Evolutionary conservation across 352 stramenopile species (phyloP), one percentile per base, ranked within the genome.

Genomic region (Nothophytophthora sp.): DNA sequence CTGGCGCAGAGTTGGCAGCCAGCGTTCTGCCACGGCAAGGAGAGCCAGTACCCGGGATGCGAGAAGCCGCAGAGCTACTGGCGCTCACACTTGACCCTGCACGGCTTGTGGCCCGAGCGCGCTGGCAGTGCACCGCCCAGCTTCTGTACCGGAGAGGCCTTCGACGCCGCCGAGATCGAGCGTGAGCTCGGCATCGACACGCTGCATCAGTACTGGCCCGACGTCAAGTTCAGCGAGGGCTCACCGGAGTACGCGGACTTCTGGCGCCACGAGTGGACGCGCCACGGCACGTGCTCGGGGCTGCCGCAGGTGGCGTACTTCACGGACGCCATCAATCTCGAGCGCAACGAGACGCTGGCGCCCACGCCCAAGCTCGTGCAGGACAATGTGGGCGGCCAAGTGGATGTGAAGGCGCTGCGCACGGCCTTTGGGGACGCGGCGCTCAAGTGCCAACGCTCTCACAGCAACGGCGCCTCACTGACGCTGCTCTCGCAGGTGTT

Each of bases 221-320:
- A 96, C 60, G 87, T 96, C 60, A 95, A 97, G 62, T 72, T 70
- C 59, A 50, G 35, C 41, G 61, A 71, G 32, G 36, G 45, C 10
- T 82, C 73, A 12, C 62, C 66, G 1, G 43, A 75, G 62, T 95
- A 88, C 71, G 67, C 63, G 19, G 72, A 88, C 29, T 98, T 98
- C 54, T 98, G 92, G 92, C 74, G 84, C 49, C 93, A 98, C 63
- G 93, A 98, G 63, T 98, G 93, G 93, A 86, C 62, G 18, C 92
- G 95, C 41, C 93, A 98, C 58, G 93, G 93, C 24, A 98, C 93
- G 37, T 98, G 93, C 73, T 95, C 86, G 10, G 88, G 88, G 0
- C 70, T 98, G 5, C 50, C 62, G 18, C 83, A 97, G 64, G 53
- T 85, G 29, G 69, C 73, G 27, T 98, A 96, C 70, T 98, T 98